Conservation (phyloP, 768 basidiomycete genomes). For the Lactarius sanguifluus region DNA sequence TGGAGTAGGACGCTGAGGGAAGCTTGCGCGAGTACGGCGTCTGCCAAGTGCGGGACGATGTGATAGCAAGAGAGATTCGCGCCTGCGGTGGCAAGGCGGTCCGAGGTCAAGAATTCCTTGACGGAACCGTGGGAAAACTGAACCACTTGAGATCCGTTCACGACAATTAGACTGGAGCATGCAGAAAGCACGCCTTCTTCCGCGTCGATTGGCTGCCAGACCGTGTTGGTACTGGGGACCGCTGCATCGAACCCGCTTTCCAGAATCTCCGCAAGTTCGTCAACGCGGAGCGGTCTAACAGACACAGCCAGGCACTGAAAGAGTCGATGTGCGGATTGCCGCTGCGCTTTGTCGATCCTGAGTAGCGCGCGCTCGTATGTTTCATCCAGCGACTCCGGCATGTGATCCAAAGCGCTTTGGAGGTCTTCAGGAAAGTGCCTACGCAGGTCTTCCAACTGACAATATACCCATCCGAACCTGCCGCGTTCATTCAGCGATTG, state of each 20-base stretch:
- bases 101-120: not conserved
- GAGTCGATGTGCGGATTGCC: not conserved
- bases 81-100: not conserved
- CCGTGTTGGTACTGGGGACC: not conserved
- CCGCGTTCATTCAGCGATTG: no score
- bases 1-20: not conserved
- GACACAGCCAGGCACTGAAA: not conserved
- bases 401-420: not conserved
- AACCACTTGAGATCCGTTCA: no score
- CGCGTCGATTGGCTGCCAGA: not conserved
- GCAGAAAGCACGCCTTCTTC: not conserved
- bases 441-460: not conserved
- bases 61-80: not conserved
- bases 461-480: conserved; percentile 9
- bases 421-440: not conserved
- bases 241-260: not conserved
- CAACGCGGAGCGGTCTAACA: not conserved
- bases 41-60: not conserved
- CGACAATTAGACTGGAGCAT: not conserved
- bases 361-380: not conserved
- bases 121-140: not conserved
- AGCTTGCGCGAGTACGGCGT: not conserved
- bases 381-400: not conserved
- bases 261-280: not conserved
- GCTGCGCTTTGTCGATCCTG: not conserved